Evolutionary conservation across 805 yeast genomes (phyloP), one percentile per base, ranked within the genome.

Genomic region (Starmerella davenportii): DNA sequence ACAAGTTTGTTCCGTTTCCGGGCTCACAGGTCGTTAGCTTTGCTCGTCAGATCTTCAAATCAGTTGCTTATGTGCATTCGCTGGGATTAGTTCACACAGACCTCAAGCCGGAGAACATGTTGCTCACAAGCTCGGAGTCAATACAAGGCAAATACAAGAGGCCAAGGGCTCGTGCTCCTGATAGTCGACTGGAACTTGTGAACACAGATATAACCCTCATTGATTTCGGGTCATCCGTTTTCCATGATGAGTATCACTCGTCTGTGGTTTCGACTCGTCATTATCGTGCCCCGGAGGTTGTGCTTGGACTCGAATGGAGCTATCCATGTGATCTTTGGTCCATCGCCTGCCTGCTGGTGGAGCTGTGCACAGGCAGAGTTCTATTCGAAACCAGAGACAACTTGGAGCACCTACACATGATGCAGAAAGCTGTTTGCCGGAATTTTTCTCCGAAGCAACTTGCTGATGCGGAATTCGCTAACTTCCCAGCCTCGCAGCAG

Each of bases 281-380:
- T 58, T 90, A 90, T 57, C 64, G 98, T 38, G 98, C 98, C 0
- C 98, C 98, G 0, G 98, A 90, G 56, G 84, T 90, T 45, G 82
- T 87, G 1, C 60, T 90, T 23, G 95, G 95, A 1, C 67, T 72
- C n/a, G 95, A 95, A 16, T 90, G 98, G 96, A 79, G 94, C 5
- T 84, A 70, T 50, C 93, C 95, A 1, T 87, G 96, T 57, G 99
- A 90, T 56, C 64, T 87, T 62, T 90, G 99, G 99, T 80, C 94
- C 1, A 66, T 90, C 33, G 99, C 95, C 1, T 87, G 96, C 57
- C 81, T 90, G 14, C 60, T 90, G 27, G 85, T 82, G 8, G 99
- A 90, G 59, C 60, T 90, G 36, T 75, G 80, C 29, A 81, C 92
- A 16, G 99, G 99, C 21, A 93, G 82, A 52, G 94, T 95, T 1